Conservation (phyloP, 306 rosid species). For the Pyrus communis region DNA sequence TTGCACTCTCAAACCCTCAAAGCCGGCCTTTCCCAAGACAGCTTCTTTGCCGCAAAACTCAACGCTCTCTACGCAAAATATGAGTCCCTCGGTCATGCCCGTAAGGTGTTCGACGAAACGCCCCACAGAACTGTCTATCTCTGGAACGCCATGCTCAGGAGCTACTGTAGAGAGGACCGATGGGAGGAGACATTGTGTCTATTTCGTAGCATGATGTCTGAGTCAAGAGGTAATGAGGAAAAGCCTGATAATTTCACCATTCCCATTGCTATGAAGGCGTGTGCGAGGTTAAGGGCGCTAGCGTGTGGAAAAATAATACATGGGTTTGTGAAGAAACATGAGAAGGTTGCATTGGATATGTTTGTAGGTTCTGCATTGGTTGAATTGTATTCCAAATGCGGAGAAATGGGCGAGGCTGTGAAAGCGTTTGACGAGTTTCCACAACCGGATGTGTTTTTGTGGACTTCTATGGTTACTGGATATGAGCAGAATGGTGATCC, state of each 20-base stretch:
- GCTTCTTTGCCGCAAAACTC: constrained; percentile 66
- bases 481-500: constrained; percentile 54
- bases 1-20: constrained; percentile 28
- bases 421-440: constrained; percentile 48
- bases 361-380: constrained; percentile 70
- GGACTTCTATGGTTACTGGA: constrained; percentile 66
- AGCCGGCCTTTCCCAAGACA: constrained; percentile 45
- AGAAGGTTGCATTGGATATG: constrained; percentile 38
- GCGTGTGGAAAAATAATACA: constrained; percentile 46
- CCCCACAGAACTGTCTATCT: constrained; percentile 38
- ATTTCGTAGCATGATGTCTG: constrained; percentile 39
- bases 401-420: constrained; percentile 45
- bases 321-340: constrained; percentile 46
- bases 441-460: constrained; percentile 56
- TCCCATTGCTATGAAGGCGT: constrained; percentile 56
- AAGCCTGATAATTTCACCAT: constrained; percentile 56
- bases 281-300: constrained; percentile 41
- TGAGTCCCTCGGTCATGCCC: constrained; percentile 38
- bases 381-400: constrained; percentile 62
- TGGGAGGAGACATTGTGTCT: constrained; percentile 45
- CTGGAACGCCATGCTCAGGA: constrained; percentile 66
- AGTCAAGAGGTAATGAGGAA: constrained; percentile 21
- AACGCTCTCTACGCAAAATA: constrained; percentile 31
- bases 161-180: constrained; percentile 35
- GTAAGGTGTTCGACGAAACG: constrained; percentile 56